phyloP scores from a whole-genome alignment of 2,329 filamentous ascomycete species.

The Sarocladium strictum region DNA sequence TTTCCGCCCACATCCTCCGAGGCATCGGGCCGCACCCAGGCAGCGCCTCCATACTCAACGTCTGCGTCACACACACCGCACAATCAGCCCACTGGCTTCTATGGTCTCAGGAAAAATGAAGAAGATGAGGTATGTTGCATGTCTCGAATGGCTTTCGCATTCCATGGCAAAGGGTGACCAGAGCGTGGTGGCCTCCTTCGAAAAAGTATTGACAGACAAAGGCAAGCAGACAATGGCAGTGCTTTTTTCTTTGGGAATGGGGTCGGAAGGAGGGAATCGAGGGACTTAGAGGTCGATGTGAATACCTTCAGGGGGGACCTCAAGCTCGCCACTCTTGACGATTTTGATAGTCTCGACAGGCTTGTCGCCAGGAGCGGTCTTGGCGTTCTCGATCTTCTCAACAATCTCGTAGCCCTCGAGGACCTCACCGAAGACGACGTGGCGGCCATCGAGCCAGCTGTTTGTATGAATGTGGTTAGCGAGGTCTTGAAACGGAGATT shows the following conservation, averaged over 20 bases:
- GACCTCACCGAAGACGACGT: constrained; percentile 87
- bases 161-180: not conserved
- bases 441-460: constrained; percentile 75
- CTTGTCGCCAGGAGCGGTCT: constrained; percentile 62
- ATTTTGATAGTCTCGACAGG: constrained; percentile 68
- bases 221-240: not conserved
- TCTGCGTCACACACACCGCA: constrained; percentile 6
- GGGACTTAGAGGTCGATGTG: constrained; percentile 72
- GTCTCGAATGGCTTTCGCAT: not conserved
- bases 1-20: constrained; percentile 5
- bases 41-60: constrained; percentile 4
- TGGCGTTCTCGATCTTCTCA: constrained; percentile 68
- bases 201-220: not conserved
- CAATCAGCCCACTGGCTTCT: constrained; percentile 8
- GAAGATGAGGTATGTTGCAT: not conserved
- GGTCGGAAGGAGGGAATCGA: not conserved
- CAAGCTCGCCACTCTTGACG: constrained; percentile 75
- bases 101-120: not conserved
- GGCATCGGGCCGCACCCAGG: not conserved
- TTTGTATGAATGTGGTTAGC: not conserved
- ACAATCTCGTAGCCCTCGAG: constrained; percentile 80
- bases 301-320: constrained; percentile 86
- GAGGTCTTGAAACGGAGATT: too few species aligned
- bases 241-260: not conserved
- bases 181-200: not conserved